Percentiles rank a stretch among this genome's conserved stretches.
These are phyloP conservation scores for Malus fusca DNA, from an alignment of 306 rosid genomes.

Conservation along the genomic window DNA sequence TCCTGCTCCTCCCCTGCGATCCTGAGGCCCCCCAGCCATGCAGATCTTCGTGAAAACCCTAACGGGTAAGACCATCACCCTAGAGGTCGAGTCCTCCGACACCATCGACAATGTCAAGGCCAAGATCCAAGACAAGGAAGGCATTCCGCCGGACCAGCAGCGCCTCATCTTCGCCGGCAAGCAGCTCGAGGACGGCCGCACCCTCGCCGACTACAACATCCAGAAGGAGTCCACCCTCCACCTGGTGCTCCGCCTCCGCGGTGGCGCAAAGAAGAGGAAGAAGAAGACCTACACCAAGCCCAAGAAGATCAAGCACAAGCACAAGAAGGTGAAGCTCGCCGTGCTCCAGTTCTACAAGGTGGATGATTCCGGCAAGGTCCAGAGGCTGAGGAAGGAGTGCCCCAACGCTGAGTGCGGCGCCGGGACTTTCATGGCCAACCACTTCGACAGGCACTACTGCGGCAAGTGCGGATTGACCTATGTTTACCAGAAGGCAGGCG, in stretches of 20 bases:
- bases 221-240: conserved; percentile 92
- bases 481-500: conserved; percentile 78
- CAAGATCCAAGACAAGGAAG: conserved; percentile 94
- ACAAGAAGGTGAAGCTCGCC: conserved; percentile 89
- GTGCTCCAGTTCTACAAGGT: conserved; percentile 83
- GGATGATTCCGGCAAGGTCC: conserved; percentile 79
- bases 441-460: conserved; percentile 86
- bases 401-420: conserved; percentile 89
- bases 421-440: conserved; percentile 92
- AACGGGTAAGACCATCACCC: conserved; percentile 89
- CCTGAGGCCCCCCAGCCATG: conserved; percentile 30
- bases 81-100: conserved; percentile 86
- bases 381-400: conserved; percentile 89
- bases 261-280: conserved; percentile 94
- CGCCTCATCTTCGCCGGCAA: conserved; percentile 92
- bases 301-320: conserved; percentile 94
- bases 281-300: conserved; percentile 98
- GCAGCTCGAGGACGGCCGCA: conserved; percentile 92
- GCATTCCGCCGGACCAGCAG: conserved; percentile 94
- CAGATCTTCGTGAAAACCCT: conserved; percentile 98
- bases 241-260: conserved; percentile 85
- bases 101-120: conserved; percentile 91
- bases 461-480: conserved; percentile 91
- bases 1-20: neutral
- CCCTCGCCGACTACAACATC: conserved; percentile 91